Evolutionary conservation across 257 asterid species (phyloP).

Genomic region (Marsdenia floribunda): DNA sequence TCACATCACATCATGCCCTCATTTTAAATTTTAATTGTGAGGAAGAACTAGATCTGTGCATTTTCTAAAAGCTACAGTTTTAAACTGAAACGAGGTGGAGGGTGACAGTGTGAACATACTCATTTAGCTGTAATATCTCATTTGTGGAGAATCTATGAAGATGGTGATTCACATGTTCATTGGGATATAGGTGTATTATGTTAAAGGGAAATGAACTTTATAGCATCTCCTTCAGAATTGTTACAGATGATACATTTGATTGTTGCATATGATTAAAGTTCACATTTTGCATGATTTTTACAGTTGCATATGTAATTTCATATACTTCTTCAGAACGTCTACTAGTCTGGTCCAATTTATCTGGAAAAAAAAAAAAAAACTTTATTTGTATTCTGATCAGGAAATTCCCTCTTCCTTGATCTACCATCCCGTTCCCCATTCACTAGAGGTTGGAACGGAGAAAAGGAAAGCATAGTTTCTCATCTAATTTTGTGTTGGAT

Average conservation of each 20-base stretch:
- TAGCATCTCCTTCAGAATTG: background rate
- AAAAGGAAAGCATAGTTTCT: background rate
- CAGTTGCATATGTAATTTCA: background rate
- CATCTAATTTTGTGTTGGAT: background rate
- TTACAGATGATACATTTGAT: background rate
- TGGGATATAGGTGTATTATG: background rate
- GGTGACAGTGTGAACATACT: background rate
- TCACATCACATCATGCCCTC: background rate
- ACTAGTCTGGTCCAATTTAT: background rate
- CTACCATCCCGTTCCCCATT: background rate
- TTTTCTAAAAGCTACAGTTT: background rate
- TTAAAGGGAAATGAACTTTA: background rate
- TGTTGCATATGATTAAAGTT: background rate
- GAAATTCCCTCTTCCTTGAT: conserved; percentile 2
- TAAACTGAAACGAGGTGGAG: background rate
- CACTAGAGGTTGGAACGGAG: background rate
- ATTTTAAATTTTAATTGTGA: background rate
- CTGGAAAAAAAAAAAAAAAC: too few relatives aligned
- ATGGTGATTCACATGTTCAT: background rate
- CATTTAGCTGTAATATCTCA: background rate
- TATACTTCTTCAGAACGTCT: background rate
- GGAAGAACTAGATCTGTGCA: background rate
- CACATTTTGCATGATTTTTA: background rate
- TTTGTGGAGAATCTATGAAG: background rate
- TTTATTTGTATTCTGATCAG: background rate